These are phyloP conservation scores for Blastobotrys aristatus DNA, from an alignment of 1,139 yeast species.

Conservation along the genomic window DNA sequence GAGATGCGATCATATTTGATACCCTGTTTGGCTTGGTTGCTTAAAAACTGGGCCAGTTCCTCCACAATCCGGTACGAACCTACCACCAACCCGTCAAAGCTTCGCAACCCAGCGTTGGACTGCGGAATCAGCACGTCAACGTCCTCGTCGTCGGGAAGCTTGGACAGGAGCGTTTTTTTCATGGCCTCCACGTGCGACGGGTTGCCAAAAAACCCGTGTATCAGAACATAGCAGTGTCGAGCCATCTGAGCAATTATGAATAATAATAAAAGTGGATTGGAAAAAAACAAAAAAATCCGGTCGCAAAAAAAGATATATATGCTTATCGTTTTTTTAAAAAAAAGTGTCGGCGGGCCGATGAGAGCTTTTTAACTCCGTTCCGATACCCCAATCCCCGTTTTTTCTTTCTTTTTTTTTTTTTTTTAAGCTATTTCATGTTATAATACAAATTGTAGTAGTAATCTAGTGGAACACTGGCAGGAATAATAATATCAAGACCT, in stretches of 20 bases:
- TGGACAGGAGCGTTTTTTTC: constrained; percentile 46
- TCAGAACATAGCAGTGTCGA: constrained; percentile 64
- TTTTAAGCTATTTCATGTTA: not conserved
- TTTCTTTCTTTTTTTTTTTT: too few species aligned
- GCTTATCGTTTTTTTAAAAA: too few species aligned
- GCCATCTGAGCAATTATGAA: constrained; percentile 1
- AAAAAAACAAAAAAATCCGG: too few species aligned
- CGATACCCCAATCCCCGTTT: too few species aligned
- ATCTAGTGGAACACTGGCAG: not conserved
- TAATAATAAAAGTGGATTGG: not conserved
- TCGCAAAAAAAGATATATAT: too few species aligned
- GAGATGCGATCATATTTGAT: constrained; percentile 43
- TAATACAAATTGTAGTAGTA: not conserved
- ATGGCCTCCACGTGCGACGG: constrained; percentile 66
- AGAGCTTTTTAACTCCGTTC: too few species aligned
- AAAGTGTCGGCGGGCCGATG: too few species aligned
- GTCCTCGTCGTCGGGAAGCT: constrained; percentile 37
- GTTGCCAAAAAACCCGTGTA: constrained; percentile 88
- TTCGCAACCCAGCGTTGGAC: constrained; percentile 67
- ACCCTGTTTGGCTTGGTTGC: constrained; percentile 13
- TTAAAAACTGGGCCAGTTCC: constrained; percentile 38
- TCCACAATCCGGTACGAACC: constrained; percentile 65
- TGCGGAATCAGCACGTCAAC: constrained; percentile 60
- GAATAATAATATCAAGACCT: too few species aligned
- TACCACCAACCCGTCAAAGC: constrained; percentile 77